Base-by-base conservation (phyloP, 805 yeast genomes). In the Ogataea paraovalis region DNA sequence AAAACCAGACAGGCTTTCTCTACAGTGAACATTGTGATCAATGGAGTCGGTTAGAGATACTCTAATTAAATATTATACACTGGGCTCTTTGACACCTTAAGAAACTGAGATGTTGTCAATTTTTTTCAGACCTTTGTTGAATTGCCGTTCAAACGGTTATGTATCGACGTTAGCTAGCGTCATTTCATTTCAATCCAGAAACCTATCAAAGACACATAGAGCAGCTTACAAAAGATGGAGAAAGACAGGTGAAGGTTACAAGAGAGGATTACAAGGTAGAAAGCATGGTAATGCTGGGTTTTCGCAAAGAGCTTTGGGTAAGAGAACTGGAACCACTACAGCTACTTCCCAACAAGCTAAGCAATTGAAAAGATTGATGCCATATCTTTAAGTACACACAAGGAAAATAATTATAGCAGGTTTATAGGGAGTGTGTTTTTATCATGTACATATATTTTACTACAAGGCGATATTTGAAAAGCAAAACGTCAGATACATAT, bases 271-370 rank as follows among this genome's bases (percentile, higher is more conserved):
- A 57, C 85, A 95, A 19, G 96, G 96, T 10, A 80, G 96, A 71
- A 85, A 87, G 55, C 97, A 91, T 65, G 97, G 97, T 43, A 91
- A 91, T 61, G 87, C 90, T 1, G 91, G 96, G 20, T 91, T 94
- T 85, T 76, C 90, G 28, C 70, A 78, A 37, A 74, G 82, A 44
- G 73, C 78, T 22, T 68, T 85, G 59, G 71, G 79, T 50, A 75
- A 75, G 57, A 73, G 85, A 66, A 78, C 81, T 54, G 85, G 80
- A 27, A 84, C 75, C 55, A 79, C 74, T 7, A 62, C 68, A 56
- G 87, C 82, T 36, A 73, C 68, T 27, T 70, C 73, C 21, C 69
- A 74, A 21, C 89, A 85, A 60, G 70, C 78, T 43, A 79, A 78
- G 59, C 83, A 80, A 61, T 61, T 84, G 52, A 75, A 71, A 58